Base-by-base conservation (phyloP, 1,139 yeast genomes). In the Yamadazyma songkhlaensis region DNA sequence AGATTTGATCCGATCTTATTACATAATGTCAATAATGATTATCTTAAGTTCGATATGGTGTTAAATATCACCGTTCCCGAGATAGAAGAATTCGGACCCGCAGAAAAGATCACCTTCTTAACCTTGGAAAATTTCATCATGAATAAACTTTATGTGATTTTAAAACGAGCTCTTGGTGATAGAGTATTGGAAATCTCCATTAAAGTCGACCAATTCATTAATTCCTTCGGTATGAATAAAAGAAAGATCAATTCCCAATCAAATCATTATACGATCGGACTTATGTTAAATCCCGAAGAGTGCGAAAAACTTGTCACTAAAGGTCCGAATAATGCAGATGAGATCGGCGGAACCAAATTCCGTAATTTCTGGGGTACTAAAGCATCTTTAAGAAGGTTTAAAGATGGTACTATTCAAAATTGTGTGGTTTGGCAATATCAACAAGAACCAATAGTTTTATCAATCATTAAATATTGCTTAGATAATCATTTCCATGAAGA, bases 351-450 rank as follows among this genome's bases (percentile, higher is more conserved):
- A 6, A 57, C 67, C 7, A 71, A 74, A 39, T 92, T 94, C 64
- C 77, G 87, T 49, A 67, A 79, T 4, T 90, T 92, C 55, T 94
- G 98, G 99, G 97, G 97, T 3, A 57, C 75, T 10, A 82, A 78
- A 49, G 81, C 95, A 0, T 88, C 95, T 11, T 70, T 92, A 42
- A 79, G 99, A 66, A 77, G 95, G 56, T 94, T 90, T 64, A 84
- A 82, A 55, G 96, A 90, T 59, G 97, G 97, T 24, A 70, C 83
- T 3, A 88, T 94, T 44, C 81, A 79, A 45, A 94, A 92, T 60
- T 84, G 96, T 59, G 95, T 92, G 38, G 83, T 88, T 25, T 92
- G 97, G 97, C 67, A 74, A 7, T 59, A 72, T 3, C 70, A 77
- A n/a, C 66, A 71, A 29, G 83, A 79, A 39, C 84, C 94, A 2